Base-by-base conservation (phyloP, 75 land plant genomes). In the Sequoia sempervirens region DNA sequence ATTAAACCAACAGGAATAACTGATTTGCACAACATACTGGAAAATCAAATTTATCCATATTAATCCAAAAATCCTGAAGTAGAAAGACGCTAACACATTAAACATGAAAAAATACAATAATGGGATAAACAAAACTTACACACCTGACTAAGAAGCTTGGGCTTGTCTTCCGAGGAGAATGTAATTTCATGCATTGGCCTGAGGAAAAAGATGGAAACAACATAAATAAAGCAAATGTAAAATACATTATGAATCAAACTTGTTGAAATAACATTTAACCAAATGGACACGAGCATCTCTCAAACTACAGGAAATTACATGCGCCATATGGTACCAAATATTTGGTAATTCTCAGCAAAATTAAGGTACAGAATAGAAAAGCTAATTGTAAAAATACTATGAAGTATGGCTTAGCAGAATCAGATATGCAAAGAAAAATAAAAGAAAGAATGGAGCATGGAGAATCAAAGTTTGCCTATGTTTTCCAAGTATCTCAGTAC, bases 151-250 rank as follows among this genome's bases (percentile, higher is more conserved):
- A 98, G 95, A 79, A 98, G 92, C 86, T 98, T 98, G 32, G 99
- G 99, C 83, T 95, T 98, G 85, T 98, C 99, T 82, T 94, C 93
- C 34, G 99, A 89, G 85, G 99, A 91, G 85, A 98, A 93, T 32
- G 99, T 98, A 52, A 98, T 93, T 87, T 98, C 99, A 85, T 96
- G 95, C 98, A 98, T 93, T 28, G 96, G 96, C 85, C 93, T 91
- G 80, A 89, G 91, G 91, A 75, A 50, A 82, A 34, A 54, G n/a
- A 15, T 34, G 38, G 54, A 80, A 58, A 69, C 79, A 82, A 76
- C 45, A 81, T 10, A 47, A 61, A 43, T 18, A 56, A 23, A 41
- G 34, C 17, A 80, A 40, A 58, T 18, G 32, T 20, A 70, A 82
- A 80, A 28, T 20, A 38, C 28, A 75, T 46, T 28, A 84, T 43